Evolutionary conservation across 2,329 filamentous ascomycete species (phyloP), one percentile per base, ranked within the genome.

Genomic region (Chrysosporium keratinophilum): DNA sequence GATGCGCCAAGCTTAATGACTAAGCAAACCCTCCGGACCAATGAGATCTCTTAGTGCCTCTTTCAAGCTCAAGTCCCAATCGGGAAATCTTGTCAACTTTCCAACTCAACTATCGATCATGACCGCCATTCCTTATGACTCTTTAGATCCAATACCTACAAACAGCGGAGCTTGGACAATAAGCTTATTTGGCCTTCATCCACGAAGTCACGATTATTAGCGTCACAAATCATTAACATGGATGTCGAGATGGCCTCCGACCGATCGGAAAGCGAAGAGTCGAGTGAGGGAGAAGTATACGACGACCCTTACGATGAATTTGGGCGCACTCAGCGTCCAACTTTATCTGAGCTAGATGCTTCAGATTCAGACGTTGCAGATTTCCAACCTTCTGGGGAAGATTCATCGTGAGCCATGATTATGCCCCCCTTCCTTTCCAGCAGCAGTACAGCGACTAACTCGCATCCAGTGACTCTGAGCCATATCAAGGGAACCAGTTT

Each of bases 391-490:
- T 56, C 54, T n/a, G 35, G 50, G 12, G 50, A 45, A 43, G 50
- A 56, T 20, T 56, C 54, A 15, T 43, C 45, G 56, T 56, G 54
- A 55, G 54, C 23, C 9, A 19, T 28, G n/a, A 37, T 23, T 5
- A 10, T 11, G 19, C 31, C 14, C n/a, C 7, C 11, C 9, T 20
- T 20, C 6, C 2, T 3, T 14, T 9, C 17, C 19, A 7, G 34
- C 31, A 45, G 11, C 9, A 17, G 47, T n/a, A 14, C 17, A n/a
- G 19, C 23, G 15, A 14, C 51, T 54, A 31, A 54, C 23, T 20
- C 7, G 6, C 5, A 28, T 9, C 2, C 40, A 56, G 54, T 6
- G 48, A 51, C 23, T 41, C 48, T 40, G 56, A 55, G 42, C 52
- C 40, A 17, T 50, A 55, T 20, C 40, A 54, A 31, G 50, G 35